Evolutionary conservation across 179 eudicot species (phyloP).

Genomic region (Pouteria campechiana): DNA sequence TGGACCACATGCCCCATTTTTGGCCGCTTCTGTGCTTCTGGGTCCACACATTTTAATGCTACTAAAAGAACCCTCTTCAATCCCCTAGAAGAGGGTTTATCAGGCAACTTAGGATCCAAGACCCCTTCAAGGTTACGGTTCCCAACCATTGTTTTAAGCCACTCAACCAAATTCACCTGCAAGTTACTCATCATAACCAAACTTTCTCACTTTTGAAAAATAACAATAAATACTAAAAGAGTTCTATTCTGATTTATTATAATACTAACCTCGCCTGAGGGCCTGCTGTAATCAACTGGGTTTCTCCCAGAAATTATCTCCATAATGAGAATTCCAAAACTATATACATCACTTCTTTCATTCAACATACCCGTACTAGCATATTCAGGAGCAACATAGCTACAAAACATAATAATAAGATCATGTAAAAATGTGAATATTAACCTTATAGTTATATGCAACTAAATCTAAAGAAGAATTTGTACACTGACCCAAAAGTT

Average conservation of each 20-base stretch:
- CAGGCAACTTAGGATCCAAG: conserved; percentile 64
- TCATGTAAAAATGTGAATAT: neutral
- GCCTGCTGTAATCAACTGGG: conserved; percentile 65
- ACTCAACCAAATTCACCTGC: conserved; percentile 64
- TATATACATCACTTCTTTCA: conserved; percentile 67
- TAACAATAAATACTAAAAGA: too few species aligned
- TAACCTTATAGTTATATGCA: neutral
- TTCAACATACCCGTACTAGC: conserved; percentile 79
- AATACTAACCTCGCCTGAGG: conserved; percentile 46
- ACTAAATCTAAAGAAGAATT: neutral
- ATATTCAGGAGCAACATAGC: conserved; percentile 80
- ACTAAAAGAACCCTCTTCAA: conserved; percentile 49
- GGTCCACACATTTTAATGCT: conserved; percentile 68
- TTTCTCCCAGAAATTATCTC: conserved; percentile 70
- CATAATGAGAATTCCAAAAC: conserved; percentile 71
- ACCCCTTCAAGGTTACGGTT: conserved; percentile 56
- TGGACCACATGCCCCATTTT: conserved; percentile 78
- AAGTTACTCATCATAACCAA: neutral
- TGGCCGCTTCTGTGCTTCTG: conserved; percentile 64
- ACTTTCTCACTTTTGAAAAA: too few species aligned
- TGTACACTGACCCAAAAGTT: conserved; percentile 63
- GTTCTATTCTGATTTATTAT: too few species aligned
- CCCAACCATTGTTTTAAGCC: conserved; percentile 71
- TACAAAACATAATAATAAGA: conserved; percentile 4
- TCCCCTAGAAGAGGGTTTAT: conserved; percentile 55